Conservation (phyloP, 2,329 filamentous ascomycete species). For the Beauveria sp. region DNA sequence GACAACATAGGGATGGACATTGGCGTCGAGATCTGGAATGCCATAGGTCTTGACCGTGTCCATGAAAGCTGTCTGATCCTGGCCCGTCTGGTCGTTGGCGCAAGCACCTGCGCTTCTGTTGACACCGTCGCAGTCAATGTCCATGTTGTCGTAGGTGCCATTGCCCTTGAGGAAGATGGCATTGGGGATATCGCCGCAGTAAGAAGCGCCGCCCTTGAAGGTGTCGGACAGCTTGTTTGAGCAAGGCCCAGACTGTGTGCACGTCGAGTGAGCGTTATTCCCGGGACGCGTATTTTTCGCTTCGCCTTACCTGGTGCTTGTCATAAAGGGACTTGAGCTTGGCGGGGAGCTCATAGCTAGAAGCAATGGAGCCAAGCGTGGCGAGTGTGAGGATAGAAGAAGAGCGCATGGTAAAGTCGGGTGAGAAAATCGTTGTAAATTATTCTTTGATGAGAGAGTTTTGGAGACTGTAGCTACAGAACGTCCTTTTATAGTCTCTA, state of each 20-base stretch:
- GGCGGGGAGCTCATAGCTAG: conserved; percentile 11
- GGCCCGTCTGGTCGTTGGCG: conserved; percentile 25
- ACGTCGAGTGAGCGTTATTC: not conserved
- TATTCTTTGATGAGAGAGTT: fast-evolving
- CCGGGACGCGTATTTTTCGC: no score
- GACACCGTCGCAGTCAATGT: conserved; percentile 43
- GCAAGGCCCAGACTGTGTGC: not conserved
- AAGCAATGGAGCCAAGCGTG: conserved; percentile 9
- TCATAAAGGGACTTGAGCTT: conserved; percentile 14
- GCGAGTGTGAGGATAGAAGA: conserved; percentile 10
- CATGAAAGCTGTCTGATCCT: conserved; percentile 35
- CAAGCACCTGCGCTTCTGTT: conserved; percentile 29
- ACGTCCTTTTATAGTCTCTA: not conserved
- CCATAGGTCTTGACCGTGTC: conserved; percentile 24
- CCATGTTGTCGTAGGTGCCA: conserved; percentile 35
- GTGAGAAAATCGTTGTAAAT: not conserved
- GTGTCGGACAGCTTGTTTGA: not conserved
- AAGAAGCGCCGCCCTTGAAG: not conserved
- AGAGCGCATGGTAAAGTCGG: conserved; percentile 9
- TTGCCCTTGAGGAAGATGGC: conserved; percentile 35
- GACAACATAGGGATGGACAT: conserved; percentile 39
- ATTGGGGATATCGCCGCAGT: conserved; percentile 15
- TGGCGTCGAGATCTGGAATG: conserved; percentile 32
- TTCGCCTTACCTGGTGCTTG: conserved; percentile 12
- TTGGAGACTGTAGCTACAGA: not conserved